Evolutionary conservation across 495 filamentous ascomycete genomes (phyloP).

Genomic region (Trichoderma reesei): DNA sequence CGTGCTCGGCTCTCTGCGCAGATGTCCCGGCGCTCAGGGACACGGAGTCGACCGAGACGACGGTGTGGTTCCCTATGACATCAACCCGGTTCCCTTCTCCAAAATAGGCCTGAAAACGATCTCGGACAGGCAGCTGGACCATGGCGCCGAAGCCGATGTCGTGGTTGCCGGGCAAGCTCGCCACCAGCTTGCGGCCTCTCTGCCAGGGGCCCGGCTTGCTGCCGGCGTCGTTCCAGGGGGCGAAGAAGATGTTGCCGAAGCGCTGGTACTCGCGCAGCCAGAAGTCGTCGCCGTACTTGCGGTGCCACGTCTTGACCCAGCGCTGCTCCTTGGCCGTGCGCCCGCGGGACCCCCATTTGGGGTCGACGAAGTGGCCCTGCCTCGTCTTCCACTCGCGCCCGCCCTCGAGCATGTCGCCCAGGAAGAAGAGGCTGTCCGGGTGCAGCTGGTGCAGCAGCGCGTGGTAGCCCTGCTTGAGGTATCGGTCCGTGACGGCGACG

Average conservation of each 20-base stretch:
- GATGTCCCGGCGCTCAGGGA: conserved; percentile 64
- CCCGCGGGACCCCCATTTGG: conserved; percentile 39
- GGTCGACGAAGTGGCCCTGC: conserved; percentile 47
- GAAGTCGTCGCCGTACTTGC: conserved; percentile 60
- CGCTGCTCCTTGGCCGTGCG: conserved; percentile 39
- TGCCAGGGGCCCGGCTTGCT: conserved; percentile 25
- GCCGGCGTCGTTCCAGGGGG: conserved; percentile 45
- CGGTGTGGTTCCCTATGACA: conserved; percentile 88
- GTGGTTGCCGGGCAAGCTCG: conserved; percentile 87
- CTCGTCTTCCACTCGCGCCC: conserved; percentile 86
- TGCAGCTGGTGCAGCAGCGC: conserved; percentile 57
- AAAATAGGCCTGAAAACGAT: conserved; percentile 81
- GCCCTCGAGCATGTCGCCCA: conserved; percentile 94
- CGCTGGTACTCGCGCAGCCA: conserved; percentile 77
- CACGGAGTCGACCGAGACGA: conserved; percentile 81
- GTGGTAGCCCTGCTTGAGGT: conserved; percentile 69
- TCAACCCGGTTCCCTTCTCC: conserved; percentile 81
- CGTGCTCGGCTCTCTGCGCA: conserved; percentile 32
- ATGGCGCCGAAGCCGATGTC: conserved; percentile 89
- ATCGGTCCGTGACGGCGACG: conserved; percentile 76
- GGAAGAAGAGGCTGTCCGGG: conserved; percentile 78
- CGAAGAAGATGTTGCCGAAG: conserved; percentile 69
- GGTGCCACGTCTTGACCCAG: conserved; percentile 56
- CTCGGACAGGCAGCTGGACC: conserved; percentile 65
- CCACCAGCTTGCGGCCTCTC: conserved; percentile 56